These are phyloP conservation scores for Santalum album DNA, from an alignment of 164 flowering plant species.

Conservation along the genomic window DNA sequence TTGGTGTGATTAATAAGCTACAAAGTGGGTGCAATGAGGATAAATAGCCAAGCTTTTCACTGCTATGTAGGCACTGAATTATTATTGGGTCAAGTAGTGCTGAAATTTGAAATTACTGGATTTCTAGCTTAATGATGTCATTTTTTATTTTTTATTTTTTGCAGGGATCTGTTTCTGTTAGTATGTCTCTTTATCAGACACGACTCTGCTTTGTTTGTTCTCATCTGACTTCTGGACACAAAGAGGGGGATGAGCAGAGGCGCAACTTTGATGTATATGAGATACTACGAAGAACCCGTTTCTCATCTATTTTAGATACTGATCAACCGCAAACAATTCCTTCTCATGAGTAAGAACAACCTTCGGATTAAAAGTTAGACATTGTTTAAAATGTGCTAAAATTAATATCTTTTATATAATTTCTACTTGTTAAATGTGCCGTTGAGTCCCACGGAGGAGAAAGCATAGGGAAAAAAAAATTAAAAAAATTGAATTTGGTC, in stretches of 20 bases:
- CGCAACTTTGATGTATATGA: conserved; percentile 85
- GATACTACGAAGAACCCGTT: conserved; percentile 69
- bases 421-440: too few species aligned
- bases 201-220: conserved; percentile 90
- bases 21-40: background rate
- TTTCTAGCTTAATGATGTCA: conserved; percentile 7
- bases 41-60: background rate
- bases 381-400: too few species aligned
- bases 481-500: too few species aligned
- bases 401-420: too few species aligned
- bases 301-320: conserved; percentile 49
- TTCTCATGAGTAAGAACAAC: conserved; percentile 72
- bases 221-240: conserved; percentile 88
- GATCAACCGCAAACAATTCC: conserved; percentile 81
- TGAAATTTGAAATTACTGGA: conserved; percentile 1
- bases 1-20: background rate
- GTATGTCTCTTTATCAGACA: conserved; percentile 87
- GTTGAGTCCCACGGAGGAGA: too few species aligned
- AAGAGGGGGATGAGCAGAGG: conserved; percentile 72
- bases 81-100: background rate
- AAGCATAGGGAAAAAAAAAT: too few species aligned
- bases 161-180: conserved; percentile 96
- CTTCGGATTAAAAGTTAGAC: background rate
- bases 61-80: background rate
- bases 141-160: conserved; percentile 17